Evolutionary conservation across 805 yeast genomes (phyloP), one percentile per base, ranked within the genome.

Genomic region (Candida krabiensis): DNA sequence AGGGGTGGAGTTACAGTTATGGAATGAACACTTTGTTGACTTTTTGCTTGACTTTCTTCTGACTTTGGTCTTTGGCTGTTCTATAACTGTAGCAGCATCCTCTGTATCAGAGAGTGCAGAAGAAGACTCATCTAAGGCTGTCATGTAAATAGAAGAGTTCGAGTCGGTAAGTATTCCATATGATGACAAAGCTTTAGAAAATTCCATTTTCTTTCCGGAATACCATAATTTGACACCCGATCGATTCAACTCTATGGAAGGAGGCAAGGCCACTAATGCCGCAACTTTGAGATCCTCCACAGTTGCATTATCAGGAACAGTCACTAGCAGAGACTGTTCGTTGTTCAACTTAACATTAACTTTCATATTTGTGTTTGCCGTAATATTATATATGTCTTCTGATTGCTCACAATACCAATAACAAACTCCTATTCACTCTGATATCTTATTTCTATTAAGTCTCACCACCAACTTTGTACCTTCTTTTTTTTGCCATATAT

Each of bases 1-100:
- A 1, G 90, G 86, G 9, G 77, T 67, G n/a, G 83, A 71, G 15
- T 73, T 68, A 64, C 96, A 88, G 19, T 67, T 55, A 22, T 61
- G 63, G 60, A 78, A 79, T 16, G 80, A 66, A 60, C 83, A 77
- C 43, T 61, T 66, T 43, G 49, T 54, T 55, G 73, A 72, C 55
- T 72, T 74, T 37, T 50, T 46, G 19, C 57, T 48, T 23, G 63
- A 58, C 44, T 63, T 62, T 34, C 67, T 49, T 43, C 60, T 50
- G 17, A 56, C 56, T 33, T 51, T 53, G 12, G 52, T 44, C 44
- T 47, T 45, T 18, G 49, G 48, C 30, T 41, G 48, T 26, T 41
- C 50, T 19, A 37, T 30, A n/a, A 42, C 35, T n/a, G 49, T 18
- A 33, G 41, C 30, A 25, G 29, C 19, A 9, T 45, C 48, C 27